These are phyloP conservation scores for Ophiosphaerella herpotricha DNA, from an alignment of 2,329 filamentous ascomycete genomes.

Conservation along the genomic window DNA sequence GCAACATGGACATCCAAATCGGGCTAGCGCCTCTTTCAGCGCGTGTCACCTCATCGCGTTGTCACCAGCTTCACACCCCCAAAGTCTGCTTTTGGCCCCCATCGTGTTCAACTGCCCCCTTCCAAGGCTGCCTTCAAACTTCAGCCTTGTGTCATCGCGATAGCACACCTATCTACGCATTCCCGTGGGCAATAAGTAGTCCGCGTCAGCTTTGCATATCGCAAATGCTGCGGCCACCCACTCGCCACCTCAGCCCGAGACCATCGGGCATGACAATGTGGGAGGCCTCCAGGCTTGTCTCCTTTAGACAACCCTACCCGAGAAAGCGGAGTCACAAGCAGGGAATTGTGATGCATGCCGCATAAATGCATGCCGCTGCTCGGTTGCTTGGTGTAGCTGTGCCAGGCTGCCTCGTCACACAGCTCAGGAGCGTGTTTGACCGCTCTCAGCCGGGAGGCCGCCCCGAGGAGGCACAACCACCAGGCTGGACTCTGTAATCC, in stretches of 20 bases:
- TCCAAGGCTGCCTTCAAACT: neutral
- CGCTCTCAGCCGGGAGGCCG: neutral
- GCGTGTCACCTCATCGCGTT: conserved; percentile 17
- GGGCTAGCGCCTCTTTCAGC: conserved; percentile 13
- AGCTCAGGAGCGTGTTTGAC: neutral
- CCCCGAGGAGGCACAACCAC: neutral
- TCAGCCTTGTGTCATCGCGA: neutral
- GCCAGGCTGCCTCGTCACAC: neutral
- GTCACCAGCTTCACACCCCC: conserved; percentile 11
- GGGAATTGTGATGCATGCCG: neutral
- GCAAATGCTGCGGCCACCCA: neutral
- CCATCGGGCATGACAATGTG: neutral
- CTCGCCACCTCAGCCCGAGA: neutral
- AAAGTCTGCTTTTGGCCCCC: neutral
- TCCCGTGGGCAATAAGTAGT: no score
- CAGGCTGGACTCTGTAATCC: conserved; percentile 1
- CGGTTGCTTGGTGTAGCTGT: neutral
- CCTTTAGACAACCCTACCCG: neutral
- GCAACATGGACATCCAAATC: conserved; percentile 21
- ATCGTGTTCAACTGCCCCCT: neutral
- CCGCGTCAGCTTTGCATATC: no score
- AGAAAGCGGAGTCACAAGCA: no score
- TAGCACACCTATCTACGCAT: no score
- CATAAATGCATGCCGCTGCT: neutral
- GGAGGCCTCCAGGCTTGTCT: neutral